phyloP scores from a whole-genome alignment of 2,329 filamentous ascomycete species.

The Pyrenophora graminea region DNA sequence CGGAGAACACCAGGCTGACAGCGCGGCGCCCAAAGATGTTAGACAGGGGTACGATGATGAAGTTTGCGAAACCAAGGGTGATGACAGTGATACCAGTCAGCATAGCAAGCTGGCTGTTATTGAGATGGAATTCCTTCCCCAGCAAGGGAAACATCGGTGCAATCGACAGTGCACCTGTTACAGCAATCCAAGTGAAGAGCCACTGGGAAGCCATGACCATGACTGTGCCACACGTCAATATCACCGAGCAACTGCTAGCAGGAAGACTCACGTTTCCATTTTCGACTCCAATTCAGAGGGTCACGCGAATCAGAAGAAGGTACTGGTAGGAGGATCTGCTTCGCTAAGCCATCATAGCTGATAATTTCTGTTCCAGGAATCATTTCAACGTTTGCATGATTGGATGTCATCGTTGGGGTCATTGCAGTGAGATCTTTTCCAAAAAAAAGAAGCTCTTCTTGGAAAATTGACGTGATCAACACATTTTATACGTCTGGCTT shows the following conservation, averaged over 20 bases:
- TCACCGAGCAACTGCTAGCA: not conserved
- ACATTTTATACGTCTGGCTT: no score
- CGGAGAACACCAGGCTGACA: conserved; percentile 47
- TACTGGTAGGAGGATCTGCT: conserved; percentile 33
- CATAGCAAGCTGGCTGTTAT: conserved; percentile 47
- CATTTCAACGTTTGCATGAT: conserved; percentile 19
- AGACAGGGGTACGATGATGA: conserved; percentile 51
- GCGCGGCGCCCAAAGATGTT: conserved; percentile 52
- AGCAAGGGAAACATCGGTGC: conserved; percentile 52
- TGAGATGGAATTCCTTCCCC: conserved; percentile 47
- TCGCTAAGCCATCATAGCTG: conserved; percentile 23
- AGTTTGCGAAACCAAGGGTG: conserved; percentile 51
- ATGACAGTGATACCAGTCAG: conserved; percentile 52
- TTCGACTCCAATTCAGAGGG: conserved; percentile 45
- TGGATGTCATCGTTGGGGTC: conserved; percentile 17
- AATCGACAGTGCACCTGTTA: conserved; percentile 50
- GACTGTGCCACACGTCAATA: conserved; percentile 20
- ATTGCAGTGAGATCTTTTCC: no score
- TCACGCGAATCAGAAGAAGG: conserved; percentile 43
- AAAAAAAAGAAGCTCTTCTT: no score
- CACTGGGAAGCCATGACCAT: conserved; percentile 46
- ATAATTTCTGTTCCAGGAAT: conserved; percentile 41
- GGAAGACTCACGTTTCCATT: conserved; percentile 38
- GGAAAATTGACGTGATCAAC: no score
- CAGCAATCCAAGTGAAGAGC: conserved; percentile 50